Evolutionary conservation across 306 rosid species (phyloP), one percentile per base, ranked within the genome.

Genomic region (Potentilla sterilis): DNA sequence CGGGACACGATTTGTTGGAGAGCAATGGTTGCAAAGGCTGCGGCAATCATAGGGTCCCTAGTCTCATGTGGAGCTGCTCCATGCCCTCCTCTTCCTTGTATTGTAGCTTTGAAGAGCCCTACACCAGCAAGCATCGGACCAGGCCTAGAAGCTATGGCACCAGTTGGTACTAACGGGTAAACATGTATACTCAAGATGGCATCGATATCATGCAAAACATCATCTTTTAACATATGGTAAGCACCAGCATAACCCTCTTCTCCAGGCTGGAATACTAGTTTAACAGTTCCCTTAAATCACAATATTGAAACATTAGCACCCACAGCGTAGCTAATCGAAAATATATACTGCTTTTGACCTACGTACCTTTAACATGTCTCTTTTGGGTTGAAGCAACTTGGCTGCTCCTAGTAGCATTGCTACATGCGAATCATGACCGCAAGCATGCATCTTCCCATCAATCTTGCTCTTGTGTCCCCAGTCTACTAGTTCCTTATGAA

Each of bases 371-470:
- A 80, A n/a, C 21, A 28, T n/a, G 57, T 80, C 51, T 61, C 7
- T 69, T 67, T 59, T 80, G 34, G 28, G 44, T 55, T 83, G 89
- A 40, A 83, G 87, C 63, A 86, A 73, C 78, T 82, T 86, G 16
- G 87, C 90, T 75, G 90, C 87, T 74, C 90, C 90, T 43, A 86
- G 76, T 40, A 86, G 81, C 90, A 86, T 86, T 61, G 90, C 84
- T n/a, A 84, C 87, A 66, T 86, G 90, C 44, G 90, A 55, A 77
- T 83, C 90, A 52, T 86, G 90, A 14, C 90, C 90, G 57, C 84
- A 84, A 16, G 83, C 87, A 37, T 86, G 87, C 90, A 84, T 86
- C 69, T 84, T 86, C 32, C 87, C 87, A 22, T 83, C 79, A 61
- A 79, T 67, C 77, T 84, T 86, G 81, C 90, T 86, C 79, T 81